Conservation (phyloP, 2,329 filamentous ascomycete genomes). For the Aspergillus alliaceus region DNA sequence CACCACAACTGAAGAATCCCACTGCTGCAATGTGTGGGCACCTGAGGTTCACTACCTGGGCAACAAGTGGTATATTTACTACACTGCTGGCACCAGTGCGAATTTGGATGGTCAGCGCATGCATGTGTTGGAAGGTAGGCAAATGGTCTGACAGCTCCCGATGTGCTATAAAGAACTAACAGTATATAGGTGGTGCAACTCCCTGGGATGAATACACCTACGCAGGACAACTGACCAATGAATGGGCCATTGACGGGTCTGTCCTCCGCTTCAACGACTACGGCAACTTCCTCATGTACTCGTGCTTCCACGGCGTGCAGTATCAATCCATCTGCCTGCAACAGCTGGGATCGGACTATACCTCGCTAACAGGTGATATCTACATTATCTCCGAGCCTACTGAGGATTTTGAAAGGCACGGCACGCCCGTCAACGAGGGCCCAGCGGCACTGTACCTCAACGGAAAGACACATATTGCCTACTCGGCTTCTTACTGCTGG, state of each 20-base stretch:
- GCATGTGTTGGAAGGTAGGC: constrained; percentile 54
- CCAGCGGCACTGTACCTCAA: constrained; percentile 55
- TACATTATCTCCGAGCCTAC: constrained; percentile 54
- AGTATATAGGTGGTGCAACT: constrained; percentile 44
- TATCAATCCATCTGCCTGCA: constrained; percentile 18
- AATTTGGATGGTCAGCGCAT: constrained; percentile 53
- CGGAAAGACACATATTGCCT: constrained; percentile 55
- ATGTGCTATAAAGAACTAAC: not conserved
- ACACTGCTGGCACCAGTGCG: constrained; percentile 50
- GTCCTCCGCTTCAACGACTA: constrained; percentile 49
- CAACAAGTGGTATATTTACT: constrained; percentile 58
- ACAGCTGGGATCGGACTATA: constrained; percentile 11
- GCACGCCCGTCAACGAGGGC: constrained; percentile 56
- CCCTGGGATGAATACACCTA: constrained; percentile 56
- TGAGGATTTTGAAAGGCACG: constrained; percentile 52
- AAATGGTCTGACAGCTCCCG: too few relatives aligned
- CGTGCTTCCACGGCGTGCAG: constrained; percentile 45
- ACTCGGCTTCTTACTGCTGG: constrained; percentile 60
- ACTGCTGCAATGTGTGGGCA: constrained; percentile 60
- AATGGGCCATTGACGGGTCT: constrained; percentile 57
- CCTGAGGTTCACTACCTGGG: constrained; percentile 56
- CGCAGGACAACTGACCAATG: constrained; percentile 46
- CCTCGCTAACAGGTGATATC: constrained; percentile 40
- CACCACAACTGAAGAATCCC: constrained; percentile 45
- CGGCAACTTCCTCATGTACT: constrained; percentile 58